Base-by-base conservation (phyloP, 2,329 filamentous ascomycete species). In the Phoma sp. region DNA sequence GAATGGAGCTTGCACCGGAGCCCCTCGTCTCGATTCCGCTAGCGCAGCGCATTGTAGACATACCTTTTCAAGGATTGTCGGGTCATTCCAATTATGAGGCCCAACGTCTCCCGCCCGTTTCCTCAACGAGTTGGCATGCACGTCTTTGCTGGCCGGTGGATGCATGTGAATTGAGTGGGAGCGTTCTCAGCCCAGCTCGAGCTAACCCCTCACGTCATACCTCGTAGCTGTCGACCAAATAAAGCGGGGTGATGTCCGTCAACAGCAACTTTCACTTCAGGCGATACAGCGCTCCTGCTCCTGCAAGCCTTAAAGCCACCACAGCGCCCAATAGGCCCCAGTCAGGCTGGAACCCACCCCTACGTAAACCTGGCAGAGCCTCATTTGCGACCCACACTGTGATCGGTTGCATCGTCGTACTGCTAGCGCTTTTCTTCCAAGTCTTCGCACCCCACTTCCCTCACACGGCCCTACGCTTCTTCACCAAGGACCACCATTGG, bases 391-490 rank as follows among this genome's bases (percentile, higher is more conserved):
- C 66, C 62, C 64, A 67, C 59, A 56, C 58, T 40, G 55, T 55
- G 43, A 56, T 69, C 58, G 65, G 67, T 55, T 53, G 70, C 44
- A 63, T 69, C 48, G 60, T 74, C 42, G 59, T 76, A 22, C 38
- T 74, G 44, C 63, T 75, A 58, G 70, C 69, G 52, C 67, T 75
- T 40, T 61, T 60, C 54, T 57, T 68, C 57, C 72, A 70, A 58
- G 62, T 75, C 55, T 63, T 75, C 56, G 65, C 68, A 64, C 73
- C 73, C 62, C 71, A 68, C 60, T 67, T 74, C 52, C 65, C 67
- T 58, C 61, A 65, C 69, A 58, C 67, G 46, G 46, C 69, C 60
- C 52, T 68, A 45, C 61, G 65, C 55, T 55, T 67, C 64, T 54
- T 69, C 45, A 55, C 58, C 33, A 60, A 52, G 50, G 60, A 64